A percentile compares a stretch with the other conserved stretches of the same genome.
phyloP scores from a whole-genome alignment of 768 basidiomycete genomes.

The Boletus rex-veris region DNA sequence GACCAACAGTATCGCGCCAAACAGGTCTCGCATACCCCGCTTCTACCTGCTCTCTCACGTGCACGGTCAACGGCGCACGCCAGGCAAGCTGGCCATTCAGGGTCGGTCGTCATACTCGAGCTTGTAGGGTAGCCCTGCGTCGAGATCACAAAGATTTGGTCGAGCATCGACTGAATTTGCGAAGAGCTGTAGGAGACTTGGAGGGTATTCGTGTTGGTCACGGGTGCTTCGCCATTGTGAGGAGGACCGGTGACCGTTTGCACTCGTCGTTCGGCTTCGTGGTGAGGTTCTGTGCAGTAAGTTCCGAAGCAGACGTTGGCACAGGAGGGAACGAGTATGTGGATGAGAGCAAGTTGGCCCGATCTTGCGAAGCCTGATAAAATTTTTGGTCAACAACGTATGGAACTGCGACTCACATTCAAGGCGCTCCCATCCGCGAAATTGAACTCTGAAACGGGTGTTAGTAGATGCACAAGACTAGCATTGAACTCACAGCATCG shows the following conservation, averaged over 20 bases:
- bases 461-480: not conserved
- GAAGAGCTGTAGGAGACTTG: constrained; percentile 37
- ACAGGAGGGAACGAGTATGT: constrained; percentile 33
- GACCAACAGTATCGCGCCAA: constrained; percentile 34
- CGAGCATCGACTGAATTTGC: constrained; percentile 42
- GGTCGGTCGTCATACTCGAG: constrained; percentile 31
- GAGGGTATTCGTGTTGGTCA: constrained; percentile 43
- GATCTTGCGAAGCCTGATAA: constrained; percentile 33
- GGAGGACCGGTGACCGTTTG: constrained; percentile 46
- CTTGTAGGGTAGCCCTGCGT: constrained; percentile 38
- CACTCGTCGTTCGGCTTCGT: constrained; percentile 30
- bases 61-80: constrained; percentile 51
- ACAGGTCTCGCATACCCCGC: constrained; percentile 32
- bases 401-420: constrained; percentile 17
- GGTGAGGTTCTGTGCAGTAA: constrained; percentile 36
- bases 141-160: constrained; percentile 41
- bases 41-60: constrained; percentile 27
- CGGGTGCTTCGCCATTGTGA: constrained; percentile 33
- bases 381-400: not conserved
- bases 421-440: constrained; percentile 26
- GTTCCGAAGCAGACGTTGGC: constrained; percentile 24
- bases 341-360: constrained; percentile 32
- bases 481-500: constrained; percentile 34
- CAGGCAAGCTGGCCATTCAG: constrained; percentile 46
- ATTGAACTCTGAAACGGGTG: constrained; percentile 10